Evolutionary conservation across 495 filamentous ascomycete genomes (phyloP).

Genomic region (Trichoderma asperelloides): DNA sequence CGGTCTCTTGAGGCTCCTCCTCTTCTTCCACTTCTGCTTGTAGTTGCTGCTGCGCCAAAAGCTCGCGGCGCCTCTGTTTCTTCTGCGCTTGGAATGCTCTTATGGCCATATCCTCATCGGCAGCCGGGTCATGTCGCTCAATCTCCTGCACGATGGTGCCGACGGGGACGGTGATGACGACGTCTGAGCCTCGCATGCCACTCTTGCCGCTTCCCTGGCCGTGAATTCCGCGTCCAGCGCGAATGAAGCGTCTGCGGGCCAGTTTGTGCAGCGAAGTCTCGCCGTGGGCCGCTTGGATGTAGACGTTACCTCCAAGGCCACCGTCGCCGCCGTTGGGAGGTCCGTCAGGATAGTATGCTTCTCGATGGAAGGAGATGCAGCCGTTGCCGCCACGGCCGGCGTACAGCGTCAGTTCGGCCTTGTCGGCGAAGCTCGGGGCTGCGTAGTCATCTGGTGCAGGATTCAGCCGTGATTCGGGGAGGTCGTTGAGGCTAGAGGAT

Average conservation of each 20-base stretch:
- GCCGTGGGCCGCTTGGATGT: constrained; percentile 86
- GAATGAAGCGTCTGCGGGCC: constrained; percentile 62
- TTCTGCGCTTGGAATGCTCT: constrained; percentile 21
- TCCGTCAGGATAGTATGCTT: constrained; percentile 77
- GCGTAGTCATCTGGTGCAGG: constrained; percentile 75
- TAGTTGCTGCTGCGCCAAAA: neutral
- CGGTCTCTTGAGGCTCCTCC: constrained; percentile 14
- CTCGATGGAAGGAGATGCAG: constrained; percentile 85
- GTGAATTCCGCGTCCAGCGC: constrained; percentile 71
- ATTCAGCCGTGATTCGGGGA: constrained; percentile 55
- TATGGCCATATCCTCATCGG: constrained; percentile 46
- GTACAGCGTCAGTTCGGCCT: constrained; percentile 63
- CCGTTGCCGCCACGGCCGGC: constrained; percentile 81
- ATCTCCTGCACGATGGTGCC: constrained; percentile 86
- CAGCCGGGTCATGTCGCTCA: constrained; percentile 63
- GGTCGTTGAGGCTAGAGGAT: constrained; percentile 10
- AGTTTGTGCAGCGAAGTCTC: constrained; percentile 92
- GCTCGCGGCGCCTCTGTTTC: constrained; percentile 22
- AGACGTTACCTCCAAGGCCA: constrained; percentile 81
- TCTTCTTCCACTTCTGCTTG: constrained; percentile 22
- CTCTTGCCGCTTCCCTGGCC: constrained; percentile 76
- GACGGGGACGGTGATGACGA: constrained; percentile 83
- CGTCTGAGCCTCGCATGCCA: constrained; percentile 74
- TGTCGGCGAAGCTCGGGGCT: constrained; percentile 74
- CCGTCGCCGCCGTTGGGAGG: constrained; percentile 98